Base-by-base conservation (phyloP, 345 rosid species). In the Ceriops decandra region DNA sequence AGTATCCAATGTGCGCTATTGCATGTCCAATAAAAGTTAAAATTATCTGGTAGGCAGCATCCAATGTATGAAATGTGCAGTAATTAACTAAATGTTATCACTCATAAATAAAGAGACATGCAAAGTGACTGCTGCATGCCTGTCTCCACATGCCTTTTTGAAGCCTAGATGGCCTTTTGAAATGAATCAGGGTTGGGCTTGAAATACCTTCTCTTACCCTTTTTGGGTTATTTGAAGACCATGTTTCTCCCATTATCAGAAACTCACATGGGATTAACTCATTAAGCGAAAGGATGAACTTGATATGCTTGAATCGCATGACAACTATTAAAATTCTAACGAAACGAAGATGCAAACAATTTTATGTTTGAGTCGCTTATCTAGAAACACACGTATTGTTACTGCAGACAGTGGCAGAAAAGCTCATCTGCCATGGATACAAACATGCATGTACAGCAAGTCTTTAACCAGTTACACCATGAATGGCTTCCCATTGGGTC, bases 1-100 rank as follows among this genome's bases (percentile, higher is more conserved):
- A 56, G 74, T 47, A 71, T 71, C 74, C 74, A 30, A 71, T 71
- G 74, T 47, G 49, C 49, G 3, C 52, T 3, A 20, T 65, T 19
- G 31, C 20, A 16, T 27, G 67, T 46, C 5, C 21, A 15, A 27
- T 2, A 38, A 53, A 56, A 42, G 60, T 13, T n/a, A 2, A 10
- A 26, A 69, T 10, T 16, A 17, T 22, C 51, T 0, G 52, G 10
- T 52, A 28, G 52, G 52, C 52, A 56, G 74, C 57, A 71, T 71
- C 74, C 68, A 26, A 71, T 71, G 46, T 13, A 3, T 42, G 49
- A 42, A 42, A 47, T 10, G 2, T 49, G 28, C 20, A 54, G 33
- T 35, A 56, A n/a, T 17, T n/a, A 10, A 46, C 57, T 17, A 10
- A n/a, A 57, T 30, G 22, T 8, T 16, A 15, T 15, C 24, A 46